Conservation (phyloP, 2,329 filamentous ascomycete species). For the Aspergillus sp. region DNA sequence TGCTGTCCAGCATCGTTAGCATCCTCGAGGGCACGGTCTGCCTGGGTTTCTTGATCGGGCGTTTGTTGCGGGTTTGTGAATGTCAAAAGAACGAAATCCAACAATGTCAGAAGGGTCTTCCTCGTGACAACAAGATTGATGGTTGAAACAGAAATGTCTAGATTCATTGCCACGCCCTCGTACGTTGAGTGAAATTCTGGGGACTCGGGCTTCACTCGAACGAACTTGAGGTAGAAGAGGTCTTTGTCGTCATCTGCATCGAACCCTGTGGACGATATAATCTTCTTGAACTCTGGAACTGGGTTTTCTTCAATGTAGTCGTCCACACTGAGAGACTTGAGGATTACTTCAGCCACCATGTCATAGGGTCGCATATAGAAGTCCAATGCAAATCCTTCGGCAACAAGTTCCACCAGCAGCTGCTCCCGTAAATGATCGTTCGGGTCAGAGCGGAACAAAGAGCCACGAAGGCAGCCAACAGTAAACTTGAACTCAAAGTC, state of each 20-base stretch:
- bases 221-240: conserved; percentile 85
- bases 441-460: conserved; percentile 83
- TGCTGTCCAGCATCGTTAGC: conserved; percentile 31
- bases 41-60: conserved; percentile 36
- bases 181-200: conserved; percentile 92
- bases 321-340: conserved; percentile 85
- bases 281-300: conserved; percentile 90
- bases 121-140: conserved; percentile 96
- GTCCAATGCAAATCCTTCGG: conserved; percentile 83
- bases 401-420: conserved; percentile 86
- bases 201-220: conserved; percentile 85
- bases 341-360: conserved; percentile 87
- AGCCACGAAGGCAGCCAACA: conserved; percentile 91
- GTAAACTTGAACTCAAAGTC: conserved; percentile 97
- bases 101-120: conserved; percentile 84
- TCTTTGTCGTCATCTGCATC: conserved; percentile 73
- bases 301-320: conserved; percentile 91
- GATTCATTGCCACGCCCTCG: conserved; percentile 89
- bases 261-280: conserved; percentile 87
- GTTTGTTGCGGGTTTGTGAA: conserved; percentile 72
- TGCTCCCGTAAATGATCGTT: conserved; percentile 76
- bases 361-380: conserved; percentile 89
- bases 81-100: conserved; percentile 92
- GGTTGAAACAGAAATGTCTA: conserved; percentile 88
- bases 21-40: conserved; percentile 36